phyloP scores from a whole-genome alignment of 202 grass and related monocot species.

The Dendrocalamus latiflorus region DNA sequence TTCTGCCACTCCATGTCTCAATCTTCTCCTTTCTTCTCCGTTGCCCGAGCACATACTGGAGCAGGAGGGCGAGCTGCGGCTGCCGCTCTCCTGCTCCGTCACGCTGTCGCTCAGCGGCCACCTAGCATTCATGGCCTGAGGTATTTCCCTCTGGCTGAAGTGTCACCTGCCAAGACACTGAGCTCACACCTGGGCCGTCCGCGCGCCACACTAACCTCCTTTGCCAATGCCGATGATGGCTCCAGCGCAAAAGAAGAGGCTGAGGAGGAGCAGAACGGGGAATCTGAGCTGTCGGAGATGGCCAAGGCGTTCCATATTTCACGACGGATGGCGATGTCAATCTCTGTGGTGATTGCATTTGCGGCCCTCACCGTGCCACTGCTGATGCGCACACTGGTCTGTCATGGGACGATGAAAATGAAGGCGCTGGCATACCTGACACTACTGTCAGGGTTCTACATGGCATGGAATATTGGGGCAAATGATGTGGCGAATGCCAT shows the following conservation, averaged over 20 bases:
- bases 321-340: constrained; percentile 54
- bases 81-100: constrained; percentile 46
- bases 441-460: too few species aligned
- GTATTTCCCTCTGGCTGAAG: constrained; percentile 9
- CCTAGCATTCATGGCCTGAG: constrained; percentile 7
- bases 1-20: constrained; percentile 49
- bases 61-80: constrained; percentile 43
- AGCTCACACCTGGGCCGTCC: constrained; percentile 9
- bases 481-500: constrained; percentile 99
- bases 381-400: constrained; percentile 56
- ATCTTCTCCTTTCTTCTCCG: constrained; percentile 59
- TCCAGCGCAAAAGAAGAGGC: constrained; percentile 10
- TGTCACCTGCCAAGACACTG: constrained; percentile 23
- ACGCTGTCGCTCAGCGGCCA: constrained; percentile 24
- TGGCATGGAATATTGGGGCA: constrained; percentile 96
- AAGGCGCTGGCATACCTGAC: constrained; percentile 66
- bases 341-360: constrained; percentile 63
- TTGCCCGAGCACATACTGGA: constrained; percentile 36
- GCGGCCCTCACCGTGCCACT: constrained; percentile 65
- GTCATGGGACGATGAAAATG: constrained; percentile 46
- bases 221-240: constrained; percentile 48
- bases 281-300: constrained; percentile 53
- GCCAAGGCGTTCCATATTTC: constrained; percentile 85
- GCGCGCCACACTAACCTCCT: constrained; percentile 53
- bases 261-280: constrained; percentile 11